phyloP scores from a whole-genome alignment of 208 protist genomes.

The Herpetomonas samuelpessoai region DNA sequence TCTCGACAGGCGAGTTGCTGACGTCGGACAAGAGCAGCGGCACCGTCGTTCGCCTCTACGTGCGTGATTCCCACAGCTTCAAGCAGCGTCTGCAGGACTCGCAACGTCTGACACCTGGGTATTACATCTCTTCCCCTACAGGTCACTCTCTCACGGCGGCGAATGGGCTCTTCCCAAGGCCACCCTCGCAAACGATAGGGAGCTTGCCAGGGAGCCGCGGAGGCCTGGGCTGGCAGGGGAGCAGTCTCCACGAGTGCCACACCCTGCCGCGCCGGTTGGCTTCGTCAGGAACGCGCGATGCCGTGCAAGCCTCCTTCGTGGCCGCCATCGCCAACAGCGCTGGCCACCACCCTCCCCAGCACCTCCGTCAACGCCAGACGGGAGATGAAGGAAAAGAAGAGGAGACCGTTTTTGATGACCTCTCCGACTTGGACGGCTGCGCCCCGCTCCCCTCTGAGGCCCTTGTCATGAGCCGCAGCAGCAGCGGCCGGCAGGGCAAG shows the following conservation, averaged over 20 bases:
- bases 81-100: constrained; percentile 21
- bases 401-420: background rate
- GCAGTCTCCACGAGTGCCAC: background rate
- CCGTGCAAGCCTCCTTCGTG: background rate
- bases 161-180: background rate
- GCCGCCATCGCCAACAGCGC: background rate
- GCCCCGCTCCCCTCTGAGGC: background rate
- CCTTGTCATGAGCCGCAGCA: background rate
- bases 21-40: constrained; percentile 33
- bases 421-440: background rate
- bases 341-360: no score
- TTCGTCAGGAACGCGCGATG: background rate
- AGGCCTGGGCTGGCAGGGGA: background rate
- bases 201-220: no score
- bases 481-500: background rate
- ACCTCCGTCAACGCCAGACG: no score
- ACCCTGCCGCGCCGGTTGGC: background rate
- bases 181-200: background rate
- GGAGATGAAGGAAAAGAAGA: no score
- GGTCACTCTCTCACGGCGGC: background rate
- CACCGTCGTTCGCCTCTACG: constrained; percentile 74
- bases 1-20: background rate
- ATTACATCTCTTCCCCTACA: background rate
- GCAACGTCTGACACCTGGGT: background rate
- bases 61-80: constrained; percentile 64